Percentiles rank a stretch among this genome's conserved stretches.
These are phyloP conservation scores for Fusarium annulatum DNA, from an alignment of 2,329 filamentous ascomycete genomes.

Conservation along the genomic window DNA sequence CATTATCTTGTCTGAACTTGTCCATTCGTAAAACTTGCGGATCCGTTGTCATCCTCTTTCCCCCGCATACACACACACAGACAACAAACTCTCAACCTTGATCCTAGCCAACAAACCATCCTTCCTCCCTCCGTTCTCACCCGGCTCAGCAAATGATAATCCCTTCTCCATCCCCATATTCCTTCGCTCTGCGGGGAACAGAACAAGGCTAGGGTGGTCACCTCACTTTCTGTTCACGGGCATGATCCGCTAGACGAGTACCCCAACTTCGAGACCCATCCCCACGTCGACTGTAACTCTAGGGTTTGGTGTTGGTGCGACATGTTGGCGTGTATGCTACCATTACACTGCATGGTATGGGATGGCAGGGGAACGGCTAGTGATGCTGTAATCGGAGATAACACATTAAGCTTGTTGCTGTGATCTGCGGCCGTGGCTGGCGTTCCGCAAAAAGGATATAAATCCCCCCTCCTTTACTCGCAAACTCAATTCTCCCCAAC, in stretches of 20 bases:
- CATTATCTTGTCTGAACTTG: not conserved
- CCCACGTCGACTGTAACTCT: constrained; percentile 34
- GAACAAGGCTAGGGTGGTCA: constrained; percentile 10
- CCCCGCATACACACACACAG: constrained; percentile 10
- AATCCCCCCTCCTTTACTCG: constrained; percentile 1
- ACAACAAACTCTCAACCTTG: not conserved
- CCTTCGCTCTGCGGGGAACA: constrained; percentile 7
- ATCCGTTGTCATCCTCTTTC: not conserved
- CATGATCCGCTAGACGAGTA: constrained; percentile 24
- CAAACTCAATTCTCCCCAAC: not conserved
- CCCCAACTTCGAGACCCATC: constrained; percentile 35
- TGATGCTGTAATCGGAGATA: constrained; percentile 6
- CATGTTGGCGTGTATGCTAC: not conserved
- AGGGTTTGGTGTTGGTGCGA: constrained; percentile 11
- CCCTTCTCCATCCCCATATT: constrained; percentile 4
- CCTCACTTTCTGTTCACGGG: constrained; percentile 16
- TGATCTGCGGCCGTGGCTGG: constrained; percentile 2
- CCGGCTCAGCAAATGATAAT: constrained; percentile 14
- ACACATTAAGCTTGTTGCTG: not conserved
- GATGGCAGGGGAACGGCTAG: not conserved
- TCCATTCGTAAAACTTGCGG: constrained; percentile 9
- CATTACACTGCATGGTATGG: not conserved
- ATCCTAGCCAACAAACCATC: not conserved
- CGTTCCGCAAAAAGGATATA: constrained; percentile 4
- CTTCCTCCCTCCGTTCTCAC: constrained; percentile 21